These are phyloP conservation scores for Plasmopara halstedii DNA, from an alignment of 352 stramenopile genomes.

Conservation along the genomic window DNA sequence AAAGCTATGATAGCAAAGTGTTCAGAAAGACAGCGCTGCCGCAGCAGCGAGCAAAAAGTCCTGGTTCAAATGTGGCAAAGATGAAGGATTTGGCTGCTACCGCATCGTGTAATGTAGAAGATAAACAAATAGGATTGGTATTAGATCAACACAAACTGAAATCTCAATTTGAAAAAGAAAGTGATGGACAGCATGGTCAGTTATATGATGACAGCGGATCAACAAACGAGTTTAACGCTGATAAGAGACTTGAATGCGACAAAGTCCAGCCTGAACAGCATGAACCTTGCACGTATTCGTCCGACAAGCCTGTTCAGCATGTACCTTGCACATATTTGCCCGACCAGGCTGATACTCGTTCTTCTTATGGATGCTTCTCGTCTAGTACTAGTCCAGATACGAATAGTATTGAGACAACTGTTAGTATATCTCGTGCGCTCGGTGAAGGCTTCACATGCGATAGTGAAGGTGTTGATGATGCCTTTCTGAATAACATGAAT, in stretches of 20 bases:
- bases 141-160: neutral
- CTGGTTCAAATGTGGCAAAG: neutral
- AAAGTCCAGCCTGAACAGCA: neutral
- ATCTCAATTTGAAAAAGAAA: neutral
- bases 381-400: neutral
- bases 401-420: neutral
- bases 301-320: neutral
- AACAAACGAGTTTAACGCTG: neutral
- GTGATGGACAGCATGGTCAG: neutral
- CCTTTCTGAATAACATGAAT: neutral
- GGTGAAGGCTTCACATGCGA: neutral
- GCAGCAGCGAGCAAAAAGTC: neutral
- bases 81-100: neutral
- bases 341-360: neutral
- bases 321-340: neutral
- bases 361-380: neutral
- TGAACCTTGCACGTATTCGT: neutral
- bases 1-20: slow-evolving; percentile 20
- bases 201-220: neutral
- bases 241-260: neutral
- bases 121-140: neutral
- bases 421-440: neutral
- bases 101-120: neutral
- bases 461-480: neutral
- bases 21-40: slow-evolving; percentile 1